Evolutionary conservation across 768 basidiomycete genomes (phyloP).

Genomic region (Boletus speciosus): DNA sequence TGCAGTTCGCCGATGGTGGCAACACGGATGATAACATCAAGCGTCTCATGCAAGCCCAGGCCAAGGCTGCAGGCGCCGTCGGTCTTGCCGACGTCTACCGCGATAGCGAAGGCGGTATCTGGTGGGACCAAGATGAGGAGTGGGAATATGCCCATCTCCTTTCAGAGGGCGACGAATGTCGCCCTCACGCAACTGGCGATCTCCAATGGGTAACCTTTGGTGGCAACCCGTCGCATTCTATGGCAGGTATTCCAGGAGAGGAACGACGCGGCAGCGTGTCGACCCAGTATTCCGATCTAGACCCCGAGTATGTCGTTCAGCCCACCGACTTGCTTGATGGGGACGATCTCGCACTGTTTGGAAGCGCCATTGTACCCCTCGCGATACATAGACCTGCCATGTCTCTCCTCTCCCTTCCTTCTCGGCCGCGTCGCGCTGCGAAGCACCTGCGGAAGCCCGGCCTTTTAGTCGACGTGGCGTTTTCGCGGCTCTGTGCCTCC

Average conservation of each 20-base stretch:
- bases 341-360: constrained; percentile 37
- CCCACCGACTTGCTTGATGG: constrained; percentile 28
- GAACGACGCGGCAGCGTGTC: constrained; percentile 46
- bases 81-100: constrained; percentile 52
- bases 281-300: constrained; percentile 52
- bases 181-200: constrained; percentile 26
- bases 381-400: constrained; percentile 29
- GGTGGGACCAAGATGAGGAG: constrained; percentile 72
- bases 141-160: constrained; percentile 66
- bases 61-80: constrained; percentile 38
- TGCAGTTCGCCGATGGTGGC: constrained; percentile 70
- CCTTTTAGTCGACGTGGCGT: constrained; percentile 33
- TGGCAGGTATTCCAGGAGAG: constrained; percentile 15
- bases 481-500: constrained; percentile 13
- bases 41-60: constrained; percentile 53
- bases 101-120: constrained; percentile 59
- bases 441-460: constrained; percentile 37
- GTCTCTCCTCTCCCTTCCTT: constrained; percentile 37
- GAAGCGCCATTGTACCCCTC: constrained; percentile 24
- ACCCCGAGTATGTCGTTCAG: constrained; percentile 47
- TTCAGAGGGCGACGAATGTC: constrained; percentile 32
- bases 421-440: constrained; percentile 34
- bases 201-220: constrained; percentile 46
- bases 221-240: constrained; percentile 21
- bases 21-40: constrained; percentile 50